Conservation (phyloP, 2,329 filamentous ascomycete species). For the Grosmannia huntii region DNA sequence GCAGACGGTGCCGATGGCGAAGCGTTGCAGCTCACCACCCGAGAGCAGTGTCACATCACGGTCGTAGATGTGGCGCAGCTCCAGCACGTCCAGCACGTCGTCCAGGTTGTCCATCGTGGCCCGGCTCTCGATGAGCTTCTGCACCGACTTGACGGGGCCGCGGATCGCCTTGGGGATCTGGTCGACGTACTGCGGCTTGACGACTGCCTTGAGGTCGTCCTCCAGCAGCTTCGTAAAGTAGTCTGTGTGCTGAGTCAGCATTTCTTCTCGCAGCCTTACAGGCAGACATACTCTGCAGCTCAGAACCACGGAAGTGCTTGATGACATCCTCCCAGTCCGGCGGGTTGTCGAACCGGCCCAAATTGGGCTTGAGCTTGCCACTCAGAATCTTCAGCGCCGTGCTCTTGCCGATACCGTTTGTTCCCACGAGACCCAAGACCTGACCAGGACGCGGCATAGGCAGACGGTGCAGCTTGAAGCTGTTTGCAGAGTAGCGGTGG, state of each 20-base stretch:
- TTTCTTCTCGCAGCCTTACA: neutral
- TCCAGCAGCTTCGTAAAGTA: slow-evolving; percentile 98
- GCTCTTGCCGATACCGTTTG: slow-evolving; percentile 99
- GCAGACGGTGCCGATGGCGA: slow-evolving; percentile 90
- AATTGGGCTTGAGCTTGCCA: slow-evolving; percentile 95
- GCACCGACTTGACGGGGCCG: slow-evolving; percentile 66
- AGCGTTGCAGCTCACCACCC: slow-evolving; percentile 95
- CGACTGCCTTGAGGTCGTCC: slow-evolving; percentile 92
- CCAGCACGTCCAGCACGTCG: slow-evolving; percentile 68
- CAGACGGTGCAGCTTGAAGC: slow-evolving; percentile 96
- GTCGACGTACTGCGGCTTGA: slow-evolving; percentile 98
- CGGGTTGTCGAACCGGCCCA: slow-evolving; percentile 89
- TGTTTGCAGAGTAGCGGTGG: slow-evolving; percentile 97
- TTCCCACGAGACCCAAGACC: slow-evolving; percentile 91
- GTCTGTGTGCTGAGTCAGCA: slow-evolving; percentile 36
- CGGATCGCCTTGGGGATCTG: slow-evolving; percentile 92
- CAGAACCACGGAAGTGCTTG: slow-evolving; percentile 95
- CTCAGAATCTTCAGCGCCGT: slow-evolving; percentile 98
- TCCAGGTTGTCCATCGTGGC: slow-evolving; percentile 67
- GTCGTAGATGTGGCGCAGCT: slow-evolving; percentile 56
- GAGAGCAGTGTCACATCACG: slow-evolving; percentile 84
- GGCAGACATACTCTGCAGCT: slow-evolving; percentile 66
- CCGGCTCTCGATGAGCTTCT: slow-evolving; percentile 63
- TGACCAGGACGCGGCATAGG: slow-evolving; percentile 93
- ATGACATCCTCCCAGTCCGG: slow-evolving; percentile 99